Evolutionary conservation across 257 asterid species (phyloP).

Genomic region (Phtheirospermum japonicum): DNA sequence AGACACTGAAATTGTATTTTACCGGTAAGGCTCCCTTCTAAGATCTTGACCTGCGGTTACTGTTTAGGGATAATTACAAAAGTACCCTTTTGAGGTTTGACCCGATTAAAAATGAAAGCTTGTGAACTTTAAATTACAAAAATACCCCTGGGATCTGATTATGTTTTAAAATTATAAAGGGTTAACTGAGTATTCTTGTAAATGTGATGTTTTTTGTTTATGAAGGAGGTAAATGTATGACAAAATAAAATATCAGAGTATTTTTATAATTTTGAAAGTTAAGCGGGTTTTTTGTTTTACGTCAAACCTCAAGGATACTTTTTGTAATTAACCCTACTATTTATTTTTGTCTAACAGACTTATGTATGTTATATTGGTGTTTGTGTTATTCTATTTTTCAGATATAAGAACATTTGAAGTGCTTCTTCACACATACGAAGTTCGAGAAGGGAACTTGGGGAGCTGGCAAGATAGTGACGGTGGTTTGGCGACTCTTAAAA

Average conservation of each 20-base stretch:
- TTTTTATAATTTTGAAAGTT: neutral
- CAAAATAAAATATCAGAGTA: neutral
- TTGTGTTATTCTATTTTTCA: slow-evolving; percentile 31
- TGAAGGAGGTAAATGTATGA: neutral
- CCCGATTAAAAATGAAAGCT: neutral
- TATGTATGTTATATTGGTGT: neutral
- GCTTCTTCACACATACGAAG: slow-evolving; percentile 78
- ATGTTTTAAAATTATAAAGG: too few species aligned
- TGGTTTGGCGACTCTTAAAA: slow-evolving; percentile 35
- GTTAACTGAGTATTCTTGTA: too few species aligned
- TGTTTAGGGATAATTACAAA: neutral
- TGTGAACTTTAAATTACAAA: neutral
- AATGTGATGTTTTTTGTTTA: neutral
- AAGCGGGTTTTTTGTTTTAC: neutral
- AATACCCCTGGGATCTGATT: neutral
- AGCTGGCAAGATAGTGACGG: slow-evolving; percentile 53
- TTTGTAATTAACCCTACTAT: neutral
- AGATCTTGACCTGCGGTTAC: neutral
- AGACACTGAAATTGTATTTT: slow-evolving; percentile 55
- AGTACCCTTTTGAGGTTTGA: neutral
- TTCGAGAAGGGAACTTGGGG: slow-evolving; percentile 59
- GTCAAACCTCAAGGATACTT: neutral
- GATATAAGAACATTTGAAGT: slow-evolving; percentile 88
- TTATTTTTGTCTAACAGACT: neutral
- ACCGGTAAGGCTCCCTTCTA: slow-evolving; percentile 48